Conservation (phyloP, 2,329 filamentous ascomycete genomes). For the Monilinia fructigena region DNA sequence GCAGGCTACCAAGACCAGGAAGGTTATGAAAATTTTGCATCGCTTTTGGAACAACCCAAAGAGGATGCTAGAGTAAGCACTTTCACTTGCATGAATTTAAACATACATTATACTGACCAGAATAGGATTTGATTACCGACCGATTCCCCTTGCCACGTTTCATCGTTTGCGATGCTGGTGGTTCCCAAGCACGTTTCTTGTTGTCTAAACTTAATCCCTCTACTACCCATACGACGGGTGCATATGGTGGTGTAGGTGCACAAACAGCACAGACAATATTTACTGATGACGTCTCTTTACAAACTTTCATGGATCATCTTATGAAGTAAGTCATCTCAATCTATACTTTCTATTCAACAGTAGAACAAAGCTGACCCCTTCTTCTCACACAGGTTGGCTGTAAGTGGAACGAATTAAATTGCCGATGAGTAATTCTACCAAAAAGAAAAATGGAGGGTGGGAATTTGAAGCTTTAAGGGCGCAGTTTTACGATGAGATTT, state of each 20-base stretch:
- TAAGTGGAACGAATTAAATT: conserved; percentile 58
- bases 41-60: conserved; percentile 86
- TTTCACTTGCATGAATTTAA: neutral
- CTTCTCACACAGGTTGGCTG: conserved; percentile 50
- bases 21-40: conserved; percentile 93
- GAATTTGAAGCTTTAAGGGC: conserved; percentile 20
- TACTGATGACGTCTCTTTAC: conserved; percentile 94
- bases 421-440: conserved; percentile 30
- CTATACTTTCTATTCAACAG: conserved; percentile 24
- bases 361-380: conserved; percentile 25
- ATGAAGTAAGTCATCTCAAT: conserved; percentile 75
- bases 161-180: conserved; percentile 97
- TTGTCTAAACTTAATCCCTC: conserved; percentile 96
- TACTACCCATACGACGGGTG: conserved; percentile 90
- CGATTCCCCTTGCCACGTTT: conserved; percentile 97
- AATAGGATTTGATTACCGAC: conserved; percentile 89
- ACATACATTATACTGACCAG: conserved; percentile 29
- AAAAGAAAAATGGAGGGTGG: conserved; percentile 14
- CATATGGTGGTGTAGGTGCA: conserved; percentile 81
- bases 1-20: conserved; percentile 97
- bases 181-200: conserved; percentile 94
- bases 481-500: conserved; percentile 19
- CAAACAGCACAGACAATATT: conserved; percentile 97
- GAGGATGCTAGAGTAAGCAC: conserved; percentile 83
- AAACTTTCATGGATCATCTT: conserved; percentile 99